Conservation (phyloP, 768 basidiomycete species). For the Macrolepiota dolichaula region DNA sequence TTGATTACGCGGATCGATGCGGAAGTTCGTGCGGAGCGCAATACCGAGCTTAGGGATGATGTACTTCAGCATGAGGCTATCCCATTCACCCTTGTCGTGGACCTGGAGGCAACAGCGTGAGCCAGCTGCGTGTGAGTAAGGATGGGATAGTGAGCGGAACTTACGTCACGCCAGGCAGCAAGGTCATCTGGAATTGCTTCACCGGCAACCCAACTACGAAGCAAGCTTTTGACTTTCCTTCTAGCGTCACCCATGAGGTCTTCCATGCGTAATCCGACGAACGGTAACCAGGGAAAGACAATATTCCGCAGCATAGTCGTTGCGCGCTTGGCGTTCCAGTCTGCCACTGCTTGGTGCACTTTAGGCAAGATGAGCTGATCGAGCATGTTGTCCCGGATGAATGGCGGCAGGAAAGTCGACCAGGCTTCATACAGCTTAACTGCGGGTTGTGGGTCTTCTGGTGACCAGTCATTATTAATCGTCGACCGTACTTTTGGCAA, state of each 20-base stretch:
- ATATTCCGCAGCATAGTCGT: slow-evolving; percentile 67
- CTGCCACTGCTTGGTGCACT: slow-evolving; percentile 75
- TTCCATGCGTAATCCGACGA: slow-evolving; percentile 80
- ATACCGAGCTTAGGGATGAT: slow-evolving; percentile 89
- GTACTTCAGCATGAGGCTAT: slow-evolving; percentile 84
- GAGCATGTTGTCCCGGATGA: slow-evolving; percentile 91
- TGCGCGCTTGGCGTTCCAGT: slow-evolving; percentile 72
- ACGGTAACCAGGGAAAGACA: slow-evolving; percentile 94
- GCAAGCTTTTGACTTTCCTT: slow-evolving; percentile 76
- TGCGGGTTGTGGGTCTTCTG: slow-evolving; percentile 67
- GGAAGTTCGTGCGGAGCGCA: slow-evolving; percentile 79
- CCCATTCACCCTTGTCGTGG: slow-evolving; percentile 83
- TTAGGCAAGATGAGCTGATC: slow-evolving; percentile 96
- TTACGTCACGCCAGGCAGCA: slow-evolving; percentile 75
- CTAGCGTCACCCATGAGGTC: slow-evolving; percentile 84
- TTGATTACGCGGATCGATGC: slow-evolving; percentile 88
- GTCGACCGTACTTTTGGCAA: slow-evolving; percentile 89
- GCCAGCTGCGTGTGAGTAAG: neutral
- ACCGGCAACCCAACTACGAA: slow-evolving; percentile 70
- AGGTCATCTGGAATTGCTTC: slow-evolving; percentile 80
- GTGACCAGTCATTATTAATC: slow-evolving; percentile 94
- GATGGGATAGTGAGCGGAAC: slow-evolving; percentile 19
- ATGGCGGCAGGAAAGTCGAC: slow-evolving; percentile 83
- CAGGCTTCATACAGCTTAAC: slow-evolving; percentile 86
- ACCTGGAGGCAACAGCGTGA: slow-evolving; percentile 41